Percentiles rank a stretch among this genome's conserved stretches.
Evolutionary conservation across 331 rosid species (phyloP).

Genomic region (Malus hybrid): DNA sequence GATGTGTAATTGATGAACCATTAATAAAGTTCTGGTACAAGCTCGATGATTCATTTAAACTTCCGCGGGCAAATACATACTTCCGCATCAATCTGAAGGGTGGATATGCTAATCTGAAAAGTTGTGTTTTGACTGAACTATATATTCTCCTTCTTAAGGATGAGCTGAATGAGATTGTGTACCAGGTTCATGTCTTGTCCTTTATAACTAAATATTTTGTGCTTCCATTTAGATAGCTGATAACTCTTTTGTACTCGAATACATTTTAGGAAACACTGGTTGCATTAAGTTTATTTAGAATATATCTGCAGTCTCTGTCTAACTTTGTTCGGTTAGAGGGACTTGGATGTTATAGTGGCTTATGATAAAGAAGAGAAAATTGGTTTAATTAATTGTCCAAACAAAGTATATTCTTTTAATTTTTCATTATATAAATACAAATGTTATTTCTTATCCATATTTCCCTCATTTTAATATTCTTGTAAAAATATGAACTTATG

Average conservation of each 20-base stretch:
- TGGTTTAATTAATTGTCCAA: neutral
- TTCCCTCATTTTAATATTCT: neutral
- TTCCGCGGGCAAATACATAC: constrained; percentile 95
- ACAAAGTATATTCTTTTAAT: neutral
- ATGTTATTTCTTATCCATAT: neutral
- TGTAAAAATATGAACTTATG: neutral
- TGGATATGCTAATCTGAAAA: constrained; percentile 53
- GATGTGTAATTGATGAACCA: constrained; percentile 76
- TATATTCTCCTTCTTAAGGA: constrained; percentile 82
- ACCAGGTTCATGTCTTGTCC: constrained; percentile 68
- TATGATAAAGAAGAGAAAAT: neutral
- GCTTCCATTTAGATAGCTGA: neutral
- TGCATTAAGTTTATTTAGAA: neutral
- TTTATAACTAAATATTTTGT: neutral
- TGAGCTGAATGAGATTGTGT: constrained; percentile 72
- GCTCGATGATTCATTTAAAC: constrained; percentile 63
- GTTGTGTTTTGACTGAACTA: constrained; percentile 67
- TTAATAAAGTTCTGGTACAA: constrained; percentile 90
- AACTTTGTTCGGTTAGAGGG: neutral
- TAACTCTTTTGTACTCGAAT: neutral
- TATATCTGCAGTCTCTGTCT: neutral
- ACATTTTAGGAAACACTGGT: neutral
- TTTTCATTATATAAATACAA: neutral
- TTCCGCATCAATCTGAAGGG: constrained; percentile 88
- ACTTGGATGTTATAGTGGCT: neutral